Base-by-base conservation (phyloP, 805 yeast species). In the Lipomyces oligophaga region DNA sequence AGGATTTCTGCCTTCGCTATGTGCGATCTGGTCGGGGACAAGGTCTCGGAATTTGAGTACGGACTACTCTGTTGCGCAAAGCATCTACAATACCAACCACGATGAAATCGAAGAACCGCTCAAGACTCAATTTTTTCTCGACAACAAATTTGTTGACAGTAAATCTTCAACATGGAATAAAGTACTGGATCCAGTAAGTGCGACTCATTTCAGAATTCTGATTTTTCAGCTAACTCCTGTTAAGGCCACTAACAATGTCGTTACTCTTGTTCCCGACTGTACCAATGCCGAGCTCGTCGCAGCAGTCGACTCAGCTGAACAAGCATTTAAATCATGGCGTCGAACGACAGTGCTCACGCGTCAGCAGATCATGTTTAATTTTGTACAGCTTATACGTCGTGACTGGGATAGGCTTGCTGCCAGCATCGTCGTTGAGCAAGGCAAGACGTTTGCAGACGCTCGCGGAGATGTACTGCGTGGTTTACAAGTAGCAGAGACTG, bases 401-500 rank as follows among this genome's bases (percentile, higher is more conserved):
- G 79, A 82, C 65, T 77, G 80, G 77, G 87, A 82, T 65, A 64
- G 84, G 47, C 66, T 82, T 19, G 89, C 89, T 1, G 72, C 78
- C 16, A 72, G 70, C 38, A 74, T 83, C 52, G 82, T 81, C 50
- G 71, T 77, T 44, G 83, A 85, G 69, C 88, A 83, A 67, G 89
- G 90, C 43, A 82, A 83, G 67, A 79, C 89, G 18, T 79, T 80
- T 64, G 75, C 77, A 33, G 89, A 82, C 57, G 89, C 89, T 43
- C 68, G 72, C 60, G 89, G 88, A 16, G 83, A 83, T 64, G 89
- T 82, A 13, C 72, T 82, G 44, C 72, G 89, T 46, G 89, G 89
- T 3, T 71, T 82, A 38, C 89, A 82, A 65, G 89, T 82, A 38
- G 88, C 87, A 3, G 89, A 82, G 68, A 80, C 83, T 42, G 80